Base-by-base conservation (phyloP, 768 basidiomycete genomes). In the Mycena albidolilacea region DNA sequence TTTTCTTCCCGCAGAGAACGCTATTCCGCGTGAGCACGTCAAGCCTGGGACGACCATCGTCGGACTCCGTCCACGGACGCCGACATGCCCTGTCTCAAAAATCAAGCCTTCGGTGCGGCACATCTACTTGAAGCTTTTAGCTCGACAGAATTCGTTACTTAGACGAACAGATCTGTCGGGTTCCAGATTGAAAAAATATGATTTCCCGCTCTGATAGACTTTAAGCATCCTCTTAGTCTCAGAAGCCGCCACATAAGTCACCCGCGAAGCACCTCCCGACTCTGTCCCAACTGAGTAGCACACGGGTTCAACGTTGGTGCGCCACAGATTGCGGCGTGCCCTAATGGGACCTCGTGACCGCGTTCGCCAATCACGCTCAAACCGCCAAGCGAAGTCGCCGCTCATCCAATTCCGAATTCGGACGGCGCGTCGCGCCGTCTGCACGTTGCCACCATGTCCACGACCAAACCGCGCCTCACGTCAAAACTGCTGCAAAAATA, bases 401-500 rank as follows among this genome's bases (percentile, higher is more conserved):
- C n/a, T 50, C 7, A 46, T 50, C 23, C 50, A 52, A 21, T 8
- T n/a, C 12, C 12, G 2, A 58, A 35, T n/a, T 37, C 11, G 35
- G 58, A 59, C 21, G 21, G 7, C 48, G 48, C 11, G 19, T 6
- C 21, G 15, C 46, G 46, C 46, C 46, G 15, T 30, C n/a, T 38
- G 58, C 58, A 38, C 23, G 15, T 19, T 44, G 19, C 38, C 39
- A 43, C 44, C 23, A 73, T 73, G 72, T 55, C 67, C 15, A 0
- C 30, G 30, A 30, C 19, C 41, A 73, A 46, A 65, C 60, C 64
- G 10, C 48, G 69, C 1, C 52, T 67, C 39, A 70, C 72, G 3
- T 48, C 37, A 21, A 60, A 44, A 60, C 30, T 90, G 12, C 81
- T 91, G 35, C 75, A 81, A 37, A 79, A 82, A 64, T 89, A 89